Percentiles rank a stretch among this genome's conserved stretches.
Evolutionary conservation across 768 basidiomycete genomes (phyloP).

Genomic region (Calocera viscosa): DNA sequence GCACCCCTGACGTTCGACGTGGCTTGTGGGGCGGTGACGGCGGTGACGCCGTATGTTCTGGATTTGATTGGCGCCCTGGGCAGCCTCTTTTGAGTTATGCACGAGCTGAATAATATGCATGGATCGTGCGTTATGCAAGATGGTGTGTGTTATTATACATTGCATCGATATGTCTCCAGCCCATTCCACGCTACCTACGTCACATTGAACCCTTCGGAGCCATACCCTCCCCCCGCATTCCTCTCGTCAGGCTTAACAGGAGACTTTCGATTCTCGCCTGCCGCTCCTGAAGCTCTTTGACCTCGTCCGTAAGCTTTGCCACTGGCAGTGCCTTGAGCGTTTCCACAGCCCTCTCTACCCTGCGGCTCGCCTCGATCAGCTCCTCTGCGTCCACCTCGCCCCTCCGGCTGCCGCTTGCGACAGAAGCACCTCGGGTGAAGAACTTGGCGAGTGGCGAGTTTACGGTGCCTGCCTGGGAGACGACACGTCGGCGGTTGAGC

Average conservation of each 20-base stretch:
- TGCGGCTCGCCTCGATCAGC: conserved; percentile 14
- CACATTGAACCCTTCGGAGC: neutral
- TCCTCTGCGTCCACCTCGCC: conserved; percentile 13
- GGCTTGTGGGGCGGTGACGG: neutral
- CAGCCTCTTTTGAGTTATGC: neutral
- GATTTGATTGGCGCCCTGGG: neutral
- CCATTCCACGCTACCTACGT: neutral
- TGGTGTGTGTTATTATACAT: neutral
- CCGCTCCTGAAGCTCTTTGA: conserved; percentile 69
- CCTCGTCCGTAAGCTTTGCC: conserved; percentile 56
- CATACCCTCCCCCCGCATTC: conserved; percentile 37
- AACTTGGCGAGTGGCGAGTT: neutral
- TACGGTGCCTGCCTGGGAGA: neutral
- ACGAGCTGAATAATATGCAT: neutral
- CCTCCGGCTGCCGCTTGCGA: neutral
- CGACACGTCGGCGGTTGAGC: neutral
- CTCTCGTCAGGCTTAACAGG: conserved; percentile 53
- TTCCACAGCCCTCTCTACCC: conserved; percentile 51
- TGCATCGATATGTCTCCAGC: neutral
- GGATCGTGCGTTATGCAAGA: neutral
- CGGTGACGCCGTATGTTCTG: neutral
- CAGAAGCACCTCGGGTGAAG: neutral
- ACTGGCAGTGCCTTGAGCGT: conserved; percentile 53
- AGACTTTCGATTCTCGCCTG: conserved; percentile 69
- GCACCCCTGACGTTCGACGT: neutral